phyloP scores from a whole-genome alignment of 1,284 basidiomycete genomes.

The Violaceomyces palustris region DNA sequence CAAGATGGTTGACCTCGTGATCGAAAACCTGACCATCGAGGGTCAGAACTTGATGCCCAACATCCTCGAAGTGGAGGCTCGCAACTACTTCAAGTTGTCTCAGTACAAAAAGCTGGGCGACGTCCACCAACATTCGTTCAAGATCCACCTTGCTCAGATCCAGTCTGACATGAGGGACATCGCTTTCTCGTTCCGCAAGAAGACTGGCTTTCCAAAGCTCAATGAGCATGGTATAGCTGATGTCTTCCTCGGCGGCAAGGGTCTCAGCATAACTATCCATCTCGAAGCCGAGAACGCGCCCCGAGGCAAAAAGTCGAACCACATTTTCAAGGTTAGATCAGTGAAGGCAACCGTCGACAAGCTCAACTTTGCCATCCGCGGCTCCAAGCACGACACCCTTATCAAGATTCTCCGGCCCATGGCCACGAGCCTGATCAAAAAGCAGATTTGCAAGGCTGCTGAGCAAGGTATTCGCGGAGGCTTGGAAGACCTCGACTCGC shows the following conservation, averaged over 20 bases:
- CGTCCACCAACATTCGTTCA: slow-evolving; percentile 41
- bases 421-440: slow-evolving; percentile 67
- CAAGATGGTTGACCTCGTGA: slow-evolving; percentile 61
- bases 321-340: slow-evolving; percentile 72
- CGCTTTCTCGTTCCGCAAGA: slow-evolving; percentile 64
- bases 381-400: slow-evolving; percentile 81
- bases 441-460: slow-evolving; percentile 79
- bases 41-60: slow-evolving; percentile 63
- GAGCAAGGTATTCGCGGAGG: slow-evolving; percentile 70
- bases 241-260: slow-evolving; percentile 75
- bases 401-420: slow-evolving; percentile 69
- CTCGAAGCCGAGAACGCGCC: slow-evolving; percentile 61
- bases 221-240: slow-evolving; percentile 87
- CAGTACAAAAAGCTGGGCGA: slow-evolving; percentile 36
- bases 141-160: slow-evolving; percentile 63
- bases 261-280: slow-evolving; percentile 59
- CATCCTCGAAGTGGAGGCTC: slow-evolving; percentile 71
- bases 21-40: slow-evolving; percentile 86
- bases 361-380: slow-evolving; percentile 84
- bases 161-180: slow-evolving; percentile 93
- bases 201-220: slow-evolving; percentile 69
- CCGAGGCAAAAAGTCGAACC: slow-evolving; percentile 36
- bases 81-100: slow-evolving; percentile 74
- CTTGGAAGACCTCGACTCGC: slow-evolving; percentile 78
- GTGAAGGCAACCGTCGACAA: slow-evolving; percentile 75